Percentiles rank a stretch among this genome's conserved stretches.
phyloP scores from a whole-genome alignment of 768 basidiomycete species.

The Mycena amicta region DNA sequence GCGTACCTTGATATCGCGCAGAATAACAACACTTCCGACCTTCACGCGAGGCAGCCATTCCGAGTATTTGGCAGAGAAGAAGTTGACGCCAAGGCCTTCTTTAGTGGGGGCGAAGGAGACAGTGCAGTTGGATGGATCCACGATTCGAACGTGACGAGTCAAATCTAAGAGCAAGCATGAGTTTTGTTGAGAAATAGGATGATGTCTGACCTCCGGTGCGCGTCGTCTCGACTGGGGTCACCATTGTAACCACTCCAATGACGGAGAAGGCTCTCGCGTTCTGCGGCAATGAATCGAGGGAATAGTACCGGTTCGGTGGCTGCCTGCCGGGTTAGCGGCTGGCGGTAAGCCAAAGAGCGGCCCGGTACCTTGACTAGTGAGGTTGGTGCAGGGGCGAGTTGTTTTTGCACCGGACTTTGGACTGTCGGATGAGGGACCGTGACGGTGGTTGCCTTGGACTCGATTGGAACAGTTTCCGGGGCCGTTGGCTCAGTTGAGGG shows the following conservation, averaged over 20 bases:
- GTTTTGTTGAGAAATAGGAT: not conserved
- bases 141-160: constrained; percentile 55
- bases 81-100: constrained; percentile 43
- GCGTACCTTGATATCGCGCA: constrained; percentile 53
- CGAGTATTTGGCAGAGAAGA: constrained; percentile 50
- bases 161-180: not conserved
- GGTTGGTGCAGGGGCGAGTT: too few relatives aligned
- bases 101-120: constrained; percentile 25
- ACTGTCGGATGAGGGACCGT: too few relatives aligned
- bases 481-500: too few relatives aligned
- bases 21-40: constrained; percentile 53
- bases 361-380: too few relatives aligned
- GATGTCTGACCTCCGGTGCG: constrained; percentile 26
- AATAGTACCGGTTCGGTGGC: not conserved
- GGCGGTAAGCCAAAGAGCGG: not conserved
- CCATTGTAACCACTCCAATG: constrained; percentile 15
- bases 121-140: constrained; percentile 53
- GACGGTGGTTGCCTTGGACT: too few relatives aligned
- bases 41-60: constrained; percentile 55
- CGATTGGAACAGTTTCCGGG: too few relatives aligned
- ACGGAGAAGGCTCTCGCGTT: not conserved
- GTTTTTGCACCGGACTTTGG: too few relatives aligned
- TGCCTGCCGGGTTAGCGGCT: not conserved
- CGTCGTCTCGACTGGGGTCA: not conserved
- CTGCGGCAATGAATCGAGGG: not conserved